A percentile compares a stretch with the other conserved stretches of the same genome.
These are phyloP conservation scores for Neonectria sp. DNA, from an alignment of 2,329 filamentous ascomycete species.

Conservation along the genomic window DNA sequence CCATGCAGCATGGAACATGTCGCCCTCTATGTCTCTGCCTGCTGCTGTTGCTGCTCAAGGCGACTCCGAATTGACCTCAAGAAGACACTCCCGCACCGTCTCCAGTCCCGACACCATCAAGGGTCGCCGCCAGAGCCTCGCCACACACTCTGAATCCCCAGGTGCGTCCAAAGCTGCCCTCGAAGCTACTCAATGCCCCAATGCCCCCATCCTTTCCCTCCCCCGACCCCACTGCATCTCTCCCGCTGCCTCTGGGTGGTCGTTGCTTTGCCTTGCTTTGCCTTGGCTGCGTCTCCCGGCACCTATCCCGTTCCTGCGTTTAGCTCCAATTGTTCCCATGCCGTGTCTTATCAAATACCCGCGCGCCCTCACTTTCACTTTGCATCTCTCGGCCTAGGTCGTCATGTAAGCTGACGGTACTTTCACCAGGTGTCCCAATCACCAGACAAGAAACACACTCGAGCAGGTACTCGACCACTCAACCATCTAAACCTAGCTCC, in stretches of 20 bases:
- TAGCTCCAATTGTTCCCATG: neutral
- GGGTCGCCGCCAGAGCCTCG: slow-evolving; percentile 42
- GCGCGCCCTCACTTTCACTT: slow-evolving; percentile 1
- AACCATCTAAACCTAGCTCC: slow-evolving; percentile 72
- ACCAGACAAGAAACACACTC: slow-evolving; percentile 43
- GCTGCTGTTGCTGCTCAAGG: slow-evolving; percentile 34
- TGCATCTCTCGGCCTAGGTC: slow-evolving; percentile 5
- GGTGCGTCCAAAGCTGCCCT: slow-evolving; percentile 42
- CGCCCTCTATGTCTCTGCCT: slow-evolving; percentile 48
- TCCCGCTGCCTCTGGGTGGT: slow-evolving; percentile 16
- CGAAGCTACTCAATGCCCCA: neutral
- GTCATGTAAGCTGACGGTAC: slow-evolving; percentile 46
- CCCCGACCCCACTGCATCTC: neutral
- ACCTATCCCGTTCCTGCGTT: neutral
- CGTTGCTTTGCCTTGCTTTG: neutral
- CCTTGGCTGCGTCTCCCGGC: neutral
- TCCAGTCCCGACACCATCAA: slow-evolving; percentile 43
- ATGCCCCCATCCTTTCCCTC: neutral
- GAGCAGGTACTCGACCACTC: slow-evolving; percentile 47
- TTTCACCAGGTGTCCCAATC: slow-evolving; percentile 39
- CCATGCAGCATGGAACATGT: slow-evolving; percentile 56
- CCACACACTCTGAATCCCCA: slow-evolving; percentile 49
- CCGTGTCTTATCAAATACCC: neutral
- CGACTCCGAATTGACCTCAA: slow-evolving; percentile 48
- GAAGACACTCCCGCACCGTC: slow-evolving; percentile 44